These are phyloP conservation scores for Corylus avellana DNA, from an alignment of 306 rosid species.

Conservation along the genomic window DNA sequence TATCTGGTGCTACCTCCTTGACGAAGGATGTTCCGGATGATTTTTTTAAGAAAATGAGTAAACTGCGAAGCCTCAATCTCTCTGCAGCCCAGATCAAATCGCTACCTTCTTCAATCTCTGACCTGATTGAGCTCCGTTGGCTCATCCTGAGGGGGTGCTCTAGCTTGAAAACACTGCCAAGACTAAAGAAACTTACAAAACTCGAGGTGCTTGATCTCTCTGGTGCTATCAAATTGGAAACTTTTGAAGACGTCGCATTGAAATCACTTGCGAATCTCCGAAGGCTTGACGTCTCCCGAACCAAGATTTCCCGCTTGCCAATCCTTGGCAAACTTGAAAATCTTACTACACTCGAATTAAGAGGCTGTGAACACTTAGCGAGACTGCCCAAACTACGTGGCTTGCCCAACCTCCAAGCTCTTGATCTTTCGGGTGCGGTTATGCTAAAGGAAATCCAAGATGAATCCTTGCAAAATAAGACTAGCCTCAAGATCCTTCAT, in stretches of 20 bases:
- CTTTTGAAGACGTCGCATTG: conserved; percentile 15
- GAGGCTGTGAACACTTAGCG: conserved; percentile 5
- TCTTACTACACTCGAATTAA: conserved; percentile 23
- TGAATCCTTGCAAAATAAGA: conserved; percentile 4
- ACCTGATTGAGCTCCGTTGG: conserved; percentile 22
- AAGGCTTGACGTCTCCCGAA: conserved; percentile 31
- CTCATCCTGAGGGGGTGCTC: conserved; percentile 32
- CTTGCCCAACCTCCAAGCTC: conserved; percentile 19
- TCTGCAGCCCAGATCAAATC: conserved; percentile 21
- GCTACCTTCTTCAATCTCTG: conserved; percentile 29
- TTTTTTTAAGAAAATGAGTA: not conserved
- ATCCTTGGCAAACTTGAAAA: conserved; percentile 9
- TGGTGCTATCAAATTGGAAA: conserved; percentile 31
- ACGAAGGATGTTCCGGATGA: too few species aligned
- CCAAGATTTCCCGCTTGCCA: conserved; percentile 29
- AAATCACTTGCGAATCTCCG: conserved; percentile 11
- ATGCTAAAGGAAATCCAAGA: conserved; percentile 24
- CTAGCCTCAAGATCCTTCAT: conserved; percentile 29
- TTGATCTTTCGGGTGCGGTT: conserved; percentile 38
- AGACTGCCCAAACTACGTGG: conserved; percentile 21
- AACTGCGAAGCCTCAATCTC: conserved; percentile 37
- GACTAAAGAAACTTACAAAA: not conserved
- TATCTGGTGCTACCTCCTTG: conserved; percentile 38
- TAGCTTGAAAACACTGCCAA: conserved; percentile 19
- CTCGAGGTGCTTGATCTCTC: conserved; percentile 45